Base-by-base conservation (phyloP, 768 basidiomycete species). In the Auricularia auricula-judae region DNA sequence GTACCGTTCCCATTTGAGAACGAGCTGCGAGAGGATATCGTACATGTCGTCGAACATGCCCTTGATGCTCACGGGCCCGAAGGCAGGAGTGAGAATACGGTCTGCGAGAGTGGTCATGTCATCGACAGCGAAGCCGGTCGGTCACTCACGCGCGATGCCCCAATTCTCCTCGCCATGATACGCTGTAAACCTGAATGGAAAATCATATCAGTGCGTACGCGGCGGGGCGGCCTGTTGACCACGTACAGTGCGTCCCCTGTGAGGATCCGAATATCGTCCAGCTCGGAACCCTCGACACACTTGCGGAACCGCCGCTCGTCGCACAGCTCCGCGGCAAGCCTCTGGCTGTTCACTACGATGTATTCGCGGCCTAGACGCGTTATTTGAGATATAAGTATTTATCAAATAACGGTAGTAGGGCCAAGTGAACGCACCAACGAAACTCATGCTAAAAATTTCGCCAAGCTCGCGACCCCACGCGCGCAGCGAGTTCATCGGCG, bases 41-140 rank as follows among this genome's bases (percentile, higher is more conserved):
- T 74, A 68, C 81, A 81, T 82, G 63, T 78, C 78, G 35, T 76
- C 74, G 66, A 81, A 77, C 81, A 83, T 82, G 63, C 72, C 74
- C 43, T 74, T 74, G 54, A 83, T 76, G 2, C 75, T 71, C 8
- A 72, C 68, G 2, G 79, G 76, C 18, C 79, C 79, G 70, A 82
- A 78, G 2, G 75, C 75, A n/a, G 78, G 78, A 70, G 76, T 73
- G 21, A 79, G 72, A 63, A 79, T 70, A n/a, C 77, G 74, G 66
- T 75, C 70, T 65, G 65, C 43, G 43, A 44, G 29, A 42, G 39
- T 21, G 5, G 47, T 51, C 47, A 2, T 59, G 35, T 44, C 18
- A 59, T 12, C 61, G 14, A 66, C 47, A 53, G 36, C 66, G 53
- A 16, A 18, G 62, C 11, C 47, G n/a, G 7, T 14, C 36, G 16